Base-by-base conservation (phyloP, 1,284 basidiomycete species). In the Rhodotorula sp. region DNA sequence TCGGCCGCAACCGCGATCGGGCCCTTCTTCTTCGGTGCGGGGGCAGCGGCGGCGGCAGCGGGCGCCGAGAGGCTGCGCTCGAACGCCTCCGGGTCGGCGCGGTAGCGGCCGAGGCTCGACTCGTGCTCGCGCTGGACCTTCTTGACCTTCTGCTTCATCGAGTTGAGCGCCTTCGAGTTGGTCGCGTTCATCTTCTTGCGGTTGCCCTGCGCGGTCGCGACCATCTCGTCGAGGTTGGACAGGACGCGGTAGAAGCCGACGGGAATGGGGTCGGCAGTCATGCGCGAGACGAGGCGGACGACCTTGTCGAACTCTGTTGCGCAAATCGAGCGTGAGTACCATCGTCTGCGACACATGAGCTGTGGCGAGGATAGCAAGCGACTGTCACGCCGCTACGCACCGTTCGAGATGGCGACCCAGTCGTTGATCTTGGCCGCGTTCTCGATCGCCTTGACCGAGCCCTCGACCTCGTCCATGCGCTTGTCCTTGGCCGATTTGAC, bases 161-260 rank as follows among this genome's bases (percentile, higher is more conserved):
- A 91, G 77, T 94, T 98, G 78, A 98, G 86, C 1, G 94, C 94
- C 81, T 93, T 94, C 61, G 93, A 91, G 80, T 96, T 96, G 74
- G 88, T 90, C 1, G 93, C 92, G 78, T 96, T 96, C 90, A 97
- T 93, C 85, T 98, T 99, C 85, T 97, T 97, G 83, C 90, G 90
- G 5, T 91, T 82, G 74, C 75, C 89, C 87, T 75, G 73, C 7
- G 93, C 89, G 52, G 83, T 84, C 77, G 87, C 90, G 78, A 97
- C 84, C 56, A 90, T 89, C 56, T 85, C 82, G 78, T 99, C 95
- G 61, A 99, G 88, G 75, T 85, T 87, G 68, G 87, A 82, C 61
- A 99, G 85, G 45, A 89, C 88, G 78, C 88, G 88, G 79, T 97
- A 85, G 85, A 91, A 99, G 79, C 92, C 88, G 16, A 92, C 87